Evolutionary conservation across 768 basidiomycete genomes (phyloP).

Genomic region (Lanmaoa pseudosensibilis): DNA sequence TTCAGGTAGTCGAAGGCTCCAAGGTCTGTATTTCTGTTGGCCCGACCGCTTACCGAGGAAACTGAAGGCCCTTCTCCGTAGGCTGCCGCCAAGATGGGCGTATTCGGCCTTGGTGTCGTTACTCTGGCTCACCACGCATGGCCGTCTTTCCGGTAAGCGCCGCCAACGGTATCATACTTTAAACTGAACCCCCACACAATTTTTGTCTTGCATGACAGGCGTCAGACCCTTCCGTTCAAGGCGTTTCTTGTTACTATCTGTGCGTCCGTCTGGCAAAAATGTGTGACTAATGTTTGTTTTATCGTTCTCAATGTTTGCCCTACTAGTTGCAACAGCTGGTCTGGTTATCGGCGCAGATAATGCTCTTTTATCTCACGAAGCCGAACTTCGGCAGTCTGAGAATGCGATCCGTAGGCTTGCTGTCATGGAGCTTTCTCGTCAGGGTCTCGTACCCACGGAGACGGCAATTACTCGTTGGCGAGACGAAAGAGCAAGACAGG

Average conservation of each 20-base stretch:
- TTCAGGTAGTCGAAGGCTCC: slow-evolving; percentile 60
- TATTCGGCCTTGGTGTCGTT: slow-evolving; percentile 58
- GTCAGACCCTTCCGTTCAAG: slow-evolving; percentile 81
- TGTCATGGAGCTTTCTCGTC: slow-evolving; percentile 67
- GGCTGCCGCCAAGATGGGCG: slow-evolving; percentile 55
- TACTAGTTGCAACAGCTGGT: slow-evolving; percentile 60
- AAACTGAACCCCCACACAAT: neutral
- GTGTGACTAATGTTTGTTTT: too few species aligned
- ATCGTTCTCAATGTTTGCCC: slow-evolving; percentile 8
- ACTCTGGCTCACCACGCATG: slow-evolving; percentile 68
- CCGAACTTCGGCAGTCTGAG: slow-evolving; percentile 62
- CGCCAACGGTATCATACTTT: neutral
- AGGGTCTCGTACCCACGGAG: slow-evolving; percentile 79
- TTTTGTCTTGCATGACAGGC: slow-evolving; percentile 39
- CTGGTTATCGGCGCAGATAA: slow-evolving; percentile 75
- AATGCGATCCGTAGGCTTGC: slow-evolving; percentile 71
- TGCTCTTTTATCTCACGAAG: slow-evolving; percentile 72
- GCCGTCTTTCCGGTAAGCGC: slow-evolving; percentile 65
- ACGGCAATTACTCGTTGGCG: slow-evolving; percentile 83
- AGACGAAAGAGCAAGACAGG: slow-evolving; percentile 38
- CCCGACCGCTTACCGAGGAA: neutral
- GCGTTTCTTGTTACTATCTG: slow-evolving; percentile 73
- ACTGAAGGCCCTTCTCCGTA: slow-evolving; percentile 23
- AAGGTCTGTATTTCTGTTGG: slow-evolving; percentile 41
- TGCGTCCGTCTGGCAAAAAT: slow-evolving; percentile 36